Conservation (phyloP, 345 rosid species). For the Kernera saxatilis region DNA sequence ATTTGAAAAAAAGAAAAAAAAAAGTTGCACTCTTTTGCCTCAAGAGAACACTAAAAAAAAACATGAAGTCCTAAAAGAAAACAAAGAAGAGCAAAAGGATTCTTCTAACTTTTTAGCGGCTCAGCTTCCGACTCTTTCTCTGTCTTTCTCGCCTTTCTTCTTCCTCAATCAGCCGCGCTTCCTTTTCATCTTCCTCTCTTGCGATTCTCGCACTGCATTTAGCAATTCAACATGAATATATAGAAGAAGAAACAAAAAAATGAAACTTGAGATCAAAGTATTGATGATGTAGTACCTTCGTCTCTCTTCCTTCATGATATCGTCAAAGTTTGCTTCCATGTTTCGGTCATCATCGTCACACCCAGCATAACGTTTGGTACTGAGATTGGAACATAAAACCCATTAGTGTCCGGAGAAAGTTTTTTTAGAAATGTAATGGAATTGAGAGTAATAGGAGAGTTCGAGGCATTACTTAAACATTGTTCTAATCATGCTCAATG, state of each 20-base stretch:
- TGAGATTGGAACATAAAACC: not conserved
- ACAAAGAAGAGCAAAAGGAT: not conserved
- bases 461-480: conserved; percentile 45
- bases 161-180: conserved; percentile 48
- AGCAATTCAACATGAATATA: not conserved
- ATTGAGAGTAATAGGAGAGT: not conserved
- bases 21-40: not conserved
- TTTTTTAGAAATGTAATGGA: not conserved
- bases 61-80: conserved; percentile 7
- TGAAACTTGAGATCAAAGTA: not conserved
- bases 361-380: conserved; percentile 13
- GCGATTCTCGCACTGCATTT: conserved; percentile 62
- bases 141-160: conserved; percentile 55
- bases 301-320: conserved; percentile 67
- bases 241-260: not conserved
- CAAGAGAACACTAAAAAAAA: not conserved
- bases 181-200: conserved; percentile 62
- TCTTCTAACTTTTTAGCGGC: conserved; percentile 18
- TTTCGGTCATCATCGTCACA: conserved; percentile 52
- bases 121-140: conserved; percentile 50
- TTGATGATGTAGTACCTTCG: conserved; percentile 56
- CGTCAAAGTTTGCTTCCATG: conserved; percentile 89
- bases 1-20: not conserved
- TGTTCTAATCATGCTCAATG: conserved; percentile 48
- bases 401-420: not conserved